Percentiles rank a stretch among this genome's conserved stretches.
Evolutionary conservation across 495 filamentous ascomycete genomes (phyloP).

Genomic region (Tuber melanosporum): DNA sequence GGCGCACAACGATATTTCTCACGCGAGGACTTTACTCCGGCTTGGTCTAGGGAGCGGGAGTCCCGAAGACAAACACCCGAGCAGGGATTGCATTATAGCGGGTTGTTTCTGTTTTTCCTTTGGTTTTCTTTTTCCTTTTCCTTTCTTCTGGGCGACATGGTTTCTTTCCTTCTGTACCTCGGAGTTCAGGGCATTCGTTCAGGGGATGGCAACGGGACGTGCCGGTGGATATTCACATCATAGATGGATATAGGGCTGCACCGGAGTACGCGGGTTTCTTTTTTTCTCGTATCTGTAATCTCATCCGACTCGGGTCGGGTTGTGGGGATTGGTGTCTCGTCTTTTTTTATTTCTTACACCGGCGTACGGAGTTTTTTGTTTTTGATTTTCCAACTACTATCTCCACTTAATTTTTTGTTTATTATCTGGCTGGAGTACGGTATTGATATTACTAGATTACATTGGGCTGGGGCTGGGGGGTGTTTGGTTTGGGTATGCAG

Average conservation of each 20-base stretch:
- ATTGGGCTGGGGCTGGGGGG: not conserved
- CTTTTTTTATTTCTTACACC: slow-evolving; percentile 4
- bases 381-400: not conserved
- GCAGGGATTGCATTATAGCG: not conserved
- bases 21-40: not conserved
- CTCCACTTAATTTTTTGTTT: not conserved
- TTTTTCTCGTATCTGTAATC: slow-evolving; percentile 1
- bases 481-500: not conserved
- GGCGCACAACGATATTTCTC: not conserved
- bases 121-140: slow-evolving; percentile 18
- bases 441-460: slow-evolving; percentile 6
- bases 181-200: slow-evolving; percentile 16
- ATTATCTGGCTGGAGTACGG: not conserved
- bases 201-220: slow-evolving; percentile 4
- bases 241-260: slow-evolving; percentile 17
- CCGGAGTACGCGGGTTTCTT: not conserved
- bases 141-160: slow-evolving; percentile 6
- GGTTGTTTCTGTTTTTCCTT: slow-evolving; percentile 7
- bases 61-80: not conserved
- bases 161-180: slow-evolving; percentile 6
- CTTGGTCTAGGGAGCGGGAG: not conserved
- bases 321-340: slow-evolving; percentile 18
- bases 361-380: slow-evolving; percentile 11
- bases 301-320: slow-evolving; percentile 10
- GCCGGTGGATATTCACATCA: slow-evolving; percentile 18